These are phyloP conservation scores for Podila epigama DNA, from an alignment of 192 early-diverging fungal species.

Conservation along the genomic window DNA sequence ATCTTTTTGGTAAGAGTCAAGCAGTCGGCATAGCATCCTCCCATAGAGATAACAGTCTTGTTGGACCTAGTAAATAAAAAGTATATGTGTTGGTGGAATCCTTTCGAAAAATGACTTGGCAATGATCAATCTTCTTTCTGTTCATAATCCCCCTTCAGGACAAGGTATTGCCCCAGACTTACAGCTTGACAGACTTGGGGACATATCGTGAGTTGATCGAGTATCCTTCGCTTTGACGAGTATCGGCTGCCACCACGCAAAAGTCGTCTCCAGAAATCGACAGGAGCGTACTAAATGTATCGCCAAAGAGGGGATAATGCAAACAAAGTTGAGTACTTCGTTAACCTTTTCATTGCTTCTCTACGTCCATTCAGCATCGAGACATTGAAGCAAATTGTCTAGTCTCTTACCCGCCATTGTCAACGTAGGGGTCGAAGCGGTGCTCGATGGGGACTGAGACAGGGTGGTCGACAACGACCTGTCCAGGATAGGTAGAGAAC, in stretches of 20 bases:
- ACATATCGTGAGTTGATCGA: constrained; percentile 92
- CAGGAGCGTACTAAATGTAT: constrained; percentile 56
- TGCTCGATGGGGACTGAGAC: constrained; percentile 55
- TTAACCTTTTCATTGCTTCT: background rate
- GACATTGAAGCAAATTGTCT: background rate
- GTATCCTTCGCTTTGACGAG: constrained; percentile 94
- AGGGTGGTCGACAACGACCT: constrained; percentile 47
- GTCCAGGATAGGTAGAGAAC: constrained; percentile 47
- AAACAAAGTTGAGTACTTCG: background rate
- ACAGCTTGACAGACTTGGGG: constrained; percentile 90
- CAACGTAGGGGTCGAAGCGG: constrained; percentile 89
- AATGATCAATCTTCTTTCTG: too few species aligned
- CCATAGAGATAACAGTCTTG: constrained; percentile 82
- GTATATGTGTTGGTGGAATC: background rate
- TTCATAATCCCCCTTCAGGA: too few species aligned
- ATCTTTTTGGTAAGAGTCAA: constrained; percentile 83
- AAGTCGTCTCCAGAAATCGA: constrained; percentile 97
- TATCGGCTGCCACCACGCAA: constrained; percentile 93
- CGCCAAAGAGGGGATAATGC: background rate
- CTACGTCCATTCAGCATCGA: background rate
- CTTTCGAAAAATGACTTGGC: too few species aligned
- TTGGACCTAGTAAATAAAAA: constrained; percentile 64
- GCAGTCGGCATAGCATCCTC: constrained; percentile 91
- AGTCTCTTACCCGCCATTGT: constrained; percentile 74
- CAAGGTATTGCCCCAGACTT: background rate